Conservation (phyloP, 2,329 filamentous ascomycete genomes). For the Ceratocystis destructans region DNA sequence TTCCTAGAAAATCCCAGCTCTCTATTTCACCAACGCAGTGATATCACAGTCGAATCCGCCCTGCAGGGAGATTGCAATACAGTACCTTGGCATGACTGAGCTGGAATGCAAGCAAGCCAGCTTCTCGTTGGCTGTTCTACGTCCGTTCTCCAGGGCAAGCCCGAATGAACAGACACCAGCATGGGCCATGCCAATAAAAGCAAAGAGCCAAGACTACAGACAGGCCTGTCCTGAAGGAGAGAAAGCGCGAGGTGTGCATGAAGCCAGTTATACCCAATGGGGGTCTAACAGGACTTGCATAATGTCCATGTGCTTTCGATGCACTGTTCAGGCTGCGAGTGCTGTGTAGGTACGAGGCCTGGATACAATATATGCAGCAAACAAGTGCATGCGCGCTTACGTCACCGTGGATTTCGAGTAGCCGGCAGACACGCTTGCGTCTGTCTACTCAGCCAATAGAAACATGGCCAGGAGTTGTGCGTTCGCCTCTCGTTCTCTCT, state of each 20-base stretch:
- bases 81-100: background rate
- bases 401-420: too few species aligned
- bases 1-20: background rate
- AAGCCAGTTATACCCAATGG: background rate
- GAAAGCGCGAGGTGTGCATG: background rate
- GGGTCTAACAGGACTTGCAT: background rate
- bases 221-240: background rate
- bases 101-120: background rate
- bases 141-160: background rate
- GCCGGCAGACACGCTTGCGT: background rate
- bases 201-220: background rate
- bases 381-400: too few species aligned
- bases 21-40: background rate
- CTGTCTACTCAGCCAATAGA: background rate
- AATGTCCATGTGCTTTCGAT: background rate
- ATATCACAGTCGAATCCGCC: background rate
- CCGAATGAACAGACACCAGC: background rate
- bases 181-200: background rate
- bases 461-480: background rate
- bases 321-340: too few species aligned
- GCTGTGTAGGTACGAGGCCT: too few species aligned
- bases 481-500: background rate
- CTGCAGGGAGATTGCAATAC: background rate
- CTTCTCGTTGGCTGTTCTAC: background rate
- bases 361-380: too few species aligned